Base-by-base conservation (phyloP, 208 protist species). In the Acanthamoeba royreba region DNA sequence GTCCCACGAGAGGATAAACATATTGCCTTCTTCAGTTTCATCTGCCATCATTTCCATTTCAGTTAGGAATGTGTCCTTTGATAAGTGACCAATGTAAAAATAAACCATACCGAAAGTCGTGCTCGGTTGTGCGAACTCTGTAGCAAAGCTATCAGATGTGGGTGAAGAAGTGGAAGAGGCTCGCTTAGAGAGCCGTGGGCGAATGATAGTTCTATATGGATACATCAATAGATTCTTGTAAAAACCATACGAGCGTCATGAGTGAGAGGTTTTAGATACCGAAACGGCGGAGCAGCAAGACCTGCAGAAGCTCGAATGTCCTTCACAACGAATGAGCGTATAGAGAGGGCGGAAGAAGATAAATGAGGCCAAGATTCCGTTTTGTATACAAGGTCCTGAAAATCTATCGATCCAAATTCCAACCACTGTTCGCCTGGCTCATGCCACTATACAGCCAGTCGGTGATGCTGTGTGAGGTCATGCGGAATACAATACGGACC, bases 1-100 rank as follows among this genome's bases (percentile, higher is more conserved):
- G 33, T 89, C 81, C n/a, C n/a, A 89, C 43, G 81, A 89, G 49
- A 89, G 47, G 22, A 63, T 22, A 47, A 89, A 63, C 81, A 89
- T 89, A 47, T 89, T 61, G 19, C 28, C 45, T 47, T 89, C 81
- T 4, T 63, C 81, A 22, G 81, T 35, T 85, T 69, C 69, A 33
- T 4, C 43, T 83, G 35, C 38, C 58, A 69, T 69, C 33, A 69
- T 61, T 61, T 61, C 22, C 19, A 69, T n/a, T 69, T 69, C 28
- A 69, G 33, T 69, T n/a, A n/a, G n/a, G n/a, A n/a, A n/a, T n/a
- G n/a, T n/a, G n/a, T n/a, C n/a, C n/a, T n/a, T n/a, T n/a, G n/a
- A n/a, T n/a, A n/a, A n/a, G n/a, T n/a, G n/a, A n/a, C n/a, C n/a
- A n/a, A n/a, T n/a, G n/a, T n/a, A n/a, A n/a, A n/a, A n/a, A n/a